Evolutionary conservation across 257 asterid species (phyloP).

Genomic region (Mentha longifolia): DNA sequence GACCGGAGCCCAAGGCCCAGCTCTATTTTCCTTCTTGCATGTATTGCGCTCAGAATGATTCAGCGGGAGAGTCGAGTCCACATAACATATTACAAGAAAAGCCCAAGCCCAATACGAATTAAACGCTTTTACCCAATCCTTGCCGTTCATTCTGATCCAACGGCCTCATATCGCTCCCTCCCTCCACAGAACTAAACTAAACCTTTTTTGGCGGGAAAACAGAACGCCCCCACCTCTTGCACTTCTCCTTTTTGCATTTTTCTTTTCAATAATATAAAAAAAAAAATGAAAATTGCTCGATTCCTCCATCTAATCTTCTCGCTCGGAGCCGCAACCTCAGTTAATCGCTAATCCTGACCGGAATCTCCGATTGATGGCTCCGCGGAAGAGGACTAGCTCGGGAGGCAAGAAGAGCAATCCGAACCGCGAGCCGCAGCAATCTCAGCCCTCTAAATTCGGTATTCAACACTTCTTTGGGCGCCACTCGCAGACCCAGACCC

Average conservation of each 20-base stretch:
- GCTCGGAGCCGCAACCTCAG: slow-evolving; percentile 4
- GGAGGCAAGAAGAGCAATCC: slow-evolving; percentile 67
- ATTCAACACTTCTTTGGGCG: slow-evolving; percentile 94
- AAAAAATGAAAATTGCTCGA: slow-evolving; percentile 6
- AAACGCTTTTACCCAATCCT: background rate
- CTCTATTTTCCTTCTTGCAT: no score
- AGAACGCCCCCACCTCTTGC: slow-evolving; percentile 5
- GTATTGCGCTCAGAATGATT: no score
- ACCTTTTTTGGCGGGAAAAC: slow-evolving; percentile 47
- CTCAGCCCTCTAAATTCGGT: slow-evolving; percentile 85
- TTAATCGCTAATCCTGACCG: slow-evolving; percentile 1
- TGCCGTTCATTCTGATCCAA: slow-evolving; percentile 40
- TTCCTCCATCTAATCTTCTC: background rate
- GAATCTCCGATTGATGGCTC: slow-evolving; percentile 58
- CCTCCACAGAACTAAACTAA: slow-evolving; percentile 32
- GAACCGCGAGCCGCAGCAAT: slow-evolving; percentile 49
- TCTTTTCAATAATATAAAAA: no score
- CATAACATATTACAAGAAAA: no score
- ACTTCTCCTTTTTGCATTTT: background rate
- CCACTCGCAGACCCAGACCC: slow-evolving; percentile 68
- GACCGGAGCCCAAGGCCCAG: no score
- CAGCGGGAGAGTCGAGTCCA: no score
- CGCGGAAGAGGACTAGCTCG: slow-evolving; percentile 65
- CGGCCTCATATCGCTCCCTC: slow-evolving; percentile 33
- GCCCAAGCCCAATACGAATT: slow-evolving; percentile 27